Base-by-base conservation (phyloP, 805 yeast species). In the Komagataella phaffii region DNA sequence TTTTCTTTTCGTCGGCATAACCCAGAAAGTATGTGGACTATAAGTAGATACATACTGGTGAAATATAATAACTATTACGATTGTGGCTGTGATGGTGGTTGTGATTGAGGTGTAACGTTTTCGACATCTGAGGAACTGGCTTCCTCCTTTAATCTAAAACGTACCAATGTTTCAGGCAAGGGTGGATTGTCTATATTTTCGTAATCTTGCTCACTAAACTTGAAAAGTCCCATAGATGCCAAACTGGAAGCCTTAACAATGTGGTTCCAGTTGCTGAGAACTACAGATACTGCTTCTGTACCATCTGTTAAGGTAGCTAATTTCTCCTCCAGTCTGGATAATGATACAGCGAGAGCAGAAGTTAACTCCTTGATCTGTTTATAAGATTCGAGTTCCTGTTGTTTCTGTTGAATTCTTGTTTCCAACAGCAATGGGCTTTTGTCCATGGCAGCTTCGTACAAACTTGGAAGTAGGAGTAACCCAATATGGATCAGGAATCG, bases 181-280 rank as follows among this genome's bases (percentile, higher is more conserved):
- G 86, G 83, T 2, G 65, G 70, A 36, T 64, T 64, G 1, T 58
- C 61, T 17, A 56, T 54, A 3, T 59, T 58, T 46, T 74, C 74
- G 52, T 71, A 71, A 52, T 74, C 80, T 46, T 64, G 64, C 17
- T 70, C 68, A 1, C 69, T 58, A 52, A 77, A 72, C 47, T 70
- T 72, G 53, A 71, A 56, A 53, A 78, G 59, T n/a, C 80, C 73
- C 58, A 74, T 58, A 23, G 79, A 70, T 36, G 88, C 88, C 56
- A 84, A 64, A 8, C 83, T 75, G 0, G 83, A 76, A 2, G 85
- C 75, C 53, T 78, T 70, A 17, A 80, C 67, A 17, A 83, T 81
- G 52, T 75, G 77, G 52, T 75, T 74, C 90, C 90, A 83, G 57
- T 80, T 82, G 2, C 78, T 70, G 58, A 85, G 70, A 1, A 83